Conservation (phyloP, 1,139 yeast species). For the Diutina ranongensis region DNA sequence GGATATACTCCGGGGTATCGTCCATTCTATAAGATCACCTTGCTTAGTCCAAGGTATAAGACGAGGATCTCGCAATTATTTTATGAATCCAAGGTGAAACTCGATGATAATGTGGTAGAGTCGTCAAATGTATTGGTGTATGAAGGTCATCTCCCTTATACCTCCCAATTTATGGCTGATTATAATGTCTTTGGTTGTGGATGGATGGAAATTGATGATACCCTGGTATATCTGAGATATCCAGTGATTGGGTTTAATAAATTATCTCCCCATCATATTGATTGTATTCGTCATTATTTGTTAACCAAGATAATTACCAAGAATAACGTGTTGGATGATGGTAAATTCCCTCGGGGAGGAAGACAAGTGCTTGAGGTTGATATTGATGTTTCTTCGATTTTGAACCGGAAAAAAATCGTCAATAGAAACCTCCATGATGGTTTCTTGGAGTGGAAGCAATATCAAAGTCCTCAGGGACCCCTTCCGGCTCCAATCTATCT, state of each 20-base stretch:
- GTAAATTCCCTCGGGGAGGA: constrained; percentile 40
- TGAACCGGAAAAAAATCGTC: constrained; percentile 36
- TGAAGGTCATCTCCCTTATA: constrained; percentile 74
- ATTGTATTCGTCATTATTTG: neutral
- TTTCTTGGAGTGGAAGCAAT: constrained; percentile 22
- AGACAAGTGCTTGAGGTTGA: constrained; percentile 62
- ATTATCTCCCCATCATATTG: neutral
- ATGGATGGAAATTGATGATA: constrained; percentile 39
- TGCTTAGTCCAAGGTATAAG: constrained; percentile 52
- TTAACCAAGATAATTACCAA: constrained; percentile 13
- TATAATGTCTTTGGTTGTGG: constrained; percentile 79
- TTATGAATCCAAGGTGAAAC: constrained; percentile 26
- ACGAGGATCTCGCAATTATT: constrained; percentile 51
- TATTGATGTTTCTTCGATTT: constrained; percentile 42
- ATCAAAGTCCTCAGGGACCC: constrained; percentile 1
- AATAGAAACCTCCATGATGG: constrained; percentile 40
- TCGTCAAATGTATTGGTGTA: constrained; percentile 19
- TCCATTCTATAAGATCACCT: constrained; percentile 54
- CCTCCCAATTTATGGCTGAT: constrained; percentile 71
- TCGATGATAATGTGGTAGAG: constrained; percentile 6
- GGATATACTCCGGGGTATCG: constrained; percentile 64
- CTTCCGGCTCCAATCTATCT: constrained; percentile 23
- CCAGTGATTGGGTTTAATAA: constrained; percentile 20
- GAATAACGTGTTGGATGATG: constrained; percentile 17
- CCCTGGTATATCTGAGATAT: constrained; percentile 21